Base-by-base conservation (phyloP, 1,284 basidiomycete species). In the Mixia osmundae region DNA sequence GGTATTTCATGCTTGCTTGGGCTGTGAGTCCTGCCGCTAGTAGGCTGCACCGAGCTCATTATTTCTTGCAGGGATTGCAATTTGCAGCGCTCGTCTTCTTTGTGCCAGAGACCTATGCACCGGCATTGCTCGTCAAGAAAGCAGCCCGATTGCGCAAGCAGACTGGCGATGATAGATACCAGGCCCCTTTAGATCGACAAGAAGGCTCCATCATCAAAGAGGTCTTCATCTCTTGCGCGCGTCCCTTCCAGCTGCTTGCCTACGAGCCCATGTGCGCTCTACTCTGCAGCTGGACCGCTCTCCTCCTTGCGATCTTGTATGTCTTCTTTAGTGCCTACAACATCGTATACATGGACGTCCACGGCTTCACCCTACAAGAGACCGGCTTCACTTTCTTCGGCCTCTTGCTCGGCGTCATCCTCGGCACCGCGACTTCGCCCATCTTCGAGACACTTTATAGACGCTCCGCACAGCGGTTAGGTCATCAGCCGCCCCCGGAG, bases 241-340 rank as follows among this genome's bases (percentile, higher is more conserved):
- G n/a, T n/a, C 55, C 53, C 15, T 50, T 54, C 7, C 10, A 36
- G 46, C 21, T 82, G 3, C 53, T 79, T 3, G 27, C 66, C 0
- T 66, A 63, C 27, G 76, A 83, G 45, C 63, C 66, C 16, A 82
- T 83, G 76, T 72, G 72, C 0, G 59, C 79, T 3, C 56, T 73
- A 5, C 59, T 82, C 50, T 68, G 65, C 49, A 56, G 60, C 34
- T 73, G 64, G 62, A 63, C 58, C 34, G 62, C 73, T 0, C 54
- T 76, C 11, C 58, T 78, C 16, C 67, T 80, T 6, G 76, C 74
- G 0, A 68, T 80, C 32, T 59, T 79, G 0, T 80, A 80, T 52
- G 55, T 74, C 15, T 57, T 76, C 24, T 66, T 78, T 18, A 65
- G 72, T 46, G 69, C 68, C 0, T 73, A 75, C 48, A 74, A 74